A percentile compares a stretch with the other conserved stretches of the same genome.
These are phyloP conservation scores for Puccinellia tenuiflora DNA, from an alignment of 176 grass and related monocot genomes.

Conservation along the genomic window DNA sequence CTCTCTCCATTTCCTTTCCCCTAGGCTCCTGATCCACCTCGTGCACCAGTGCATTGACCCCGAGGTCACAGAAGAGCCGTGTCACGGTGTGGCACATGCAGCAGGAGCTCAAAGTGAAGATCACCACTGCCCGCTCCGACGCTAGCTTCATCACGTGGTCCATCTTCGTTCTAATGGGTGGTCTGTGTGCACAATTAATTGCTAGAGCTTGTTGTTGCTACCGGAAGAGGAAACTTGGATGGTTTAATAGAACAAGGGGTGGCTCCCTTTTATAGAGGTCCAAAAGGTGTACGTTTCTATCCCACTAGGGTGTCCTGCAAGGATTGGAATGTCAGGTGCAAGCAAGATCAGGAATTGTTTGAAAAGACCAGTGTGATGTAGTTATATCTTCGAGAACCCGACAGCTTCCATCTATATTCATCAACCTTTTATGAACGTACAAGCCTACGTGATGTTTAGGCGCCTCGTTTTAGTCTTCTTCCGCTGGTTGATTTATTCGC, in stretches of 20 bases:
- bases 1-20: constrained; percentile 57
- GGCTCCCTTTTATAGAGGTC: constrained; percentile 31
- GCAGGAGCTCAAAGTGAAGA: constrained; percentile 71
- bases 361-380: background rate
- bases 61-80: constrained; percentile 46
- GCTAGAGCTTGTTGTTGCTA: background rate
- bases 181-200: background rate
- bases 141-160: constrained; percentile 57
- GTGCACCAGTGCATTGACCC: constrained; percentile 47
- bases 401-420: background rate
- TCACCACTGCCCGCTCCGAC: constrained; percentile 59
- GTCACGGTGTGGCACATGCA: constrained; percentile 81
- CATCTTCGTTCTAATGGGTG: constrained; percentile 20
- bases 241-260: background rate
- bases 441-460: no score
- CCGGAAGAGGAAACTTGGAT: background rate
- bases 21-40: constrained; percentile 48
- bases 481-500: no score
- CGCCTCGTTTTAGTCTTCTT: no score
- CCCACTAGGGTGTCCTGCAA: background rate
- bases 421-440: no score
- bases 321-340: background rate
- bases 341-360: background rate
- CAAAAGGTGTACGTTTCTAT: background rate
- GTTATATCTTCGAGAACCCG: no score